Conservation (phyloP, 2,329 filamentous ascomycete genomes). For the Exophiala dermatitidis region DNA sequence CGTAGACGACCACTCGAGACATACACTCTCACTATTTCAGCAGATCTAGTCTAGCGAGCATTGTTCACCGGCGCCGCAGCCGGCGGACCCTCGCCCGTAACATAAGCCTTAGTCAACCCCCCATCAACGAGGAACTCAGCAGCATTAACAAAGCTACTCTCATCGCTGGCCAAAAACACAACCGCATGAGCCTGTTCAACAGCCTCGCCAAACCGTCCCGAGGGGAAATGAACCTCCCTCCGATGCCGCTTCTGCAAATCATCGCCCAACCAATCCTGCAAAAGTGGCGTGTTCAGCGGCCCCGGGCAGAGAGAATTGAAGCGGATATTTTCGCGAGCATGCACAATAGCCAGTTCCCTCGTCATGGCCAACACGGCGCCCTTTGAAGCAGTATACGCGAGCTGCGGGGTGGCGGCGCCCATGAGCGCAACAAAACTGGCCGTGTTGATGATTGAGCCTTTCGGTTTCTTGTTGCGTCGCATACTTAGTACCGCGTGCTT, state of each 20-base stretch:
- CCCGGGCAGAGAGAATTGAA: constrained; percentile 90
- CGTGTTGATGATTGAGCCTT: constrained; percentile 46
- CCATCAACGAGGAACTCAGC: constrained; percentile 93
- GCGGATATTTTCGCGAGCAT: constrained; percentile 79
- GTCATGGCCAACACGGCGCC: constrained; percentile 87
- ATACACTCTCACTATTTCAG: background rate
- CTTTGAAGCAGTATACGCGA: constrained; percentile 86
- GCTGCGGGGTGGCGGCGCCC: constrained; percentile 27
- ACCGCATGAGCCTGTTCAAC: constrained; percentile 88
- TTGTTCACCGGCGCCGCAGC: constrained; percentile 47
- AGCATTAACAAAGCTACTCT: constrained; percentile 83
- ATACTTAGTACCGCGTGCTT: constrained; percentile 84
- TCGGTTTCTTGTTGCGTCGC: constrained; percentile 69
- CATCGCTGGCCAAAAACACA: constrained; percentile 77
- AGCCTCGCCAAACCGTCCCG: constrained; percentile 84
- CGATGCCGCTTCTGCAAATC: constrained; percentile 72
- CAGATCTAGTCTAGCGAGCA: constrained; percentile 5
- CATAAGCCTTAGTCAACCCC: constrained; percentile 89
- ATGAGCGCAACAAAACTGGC: constrained; percentile 27
- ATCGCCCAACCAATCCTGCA: constrained; percentile 90
- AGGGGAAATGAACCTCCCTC: constrained; percentile 83
- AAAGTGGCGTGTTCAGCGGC: constrained; percentile 81
- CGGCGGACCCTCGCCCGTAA: constrained; percentile 54
- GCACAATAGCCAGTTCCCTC: constrained; percentile 78
- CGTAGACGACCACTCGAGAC: background rate